These are phyloP conservation scores for Hypoxylon trugodes DNA, from an alignment of 495 filamentous ascomycete genomes.

Conservation along the genomic window DNA sequence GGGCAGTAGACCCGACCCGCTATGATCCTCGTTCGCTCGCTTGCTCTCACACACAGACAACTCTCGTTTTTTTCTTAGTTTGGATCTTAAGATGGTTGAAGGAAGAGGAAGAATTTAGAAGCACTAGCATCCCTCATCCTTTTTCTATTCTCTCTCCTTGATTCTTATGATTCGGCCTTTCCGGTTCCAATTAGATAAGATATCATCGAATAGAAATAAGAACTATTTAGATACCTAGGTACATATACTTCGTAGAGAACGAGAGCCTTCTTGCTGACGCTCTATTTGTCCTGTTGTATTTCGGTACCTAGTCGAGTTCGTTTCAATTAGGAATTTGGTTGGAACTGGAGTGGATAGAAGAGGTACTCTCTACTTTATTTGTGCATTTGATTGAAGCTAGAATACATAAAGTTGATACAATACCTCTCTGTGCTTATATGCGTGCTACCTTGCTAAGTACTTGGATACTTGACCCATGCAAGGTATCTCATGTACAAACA, in stretches of 20 bases:
- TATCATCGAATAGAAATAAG: no score
- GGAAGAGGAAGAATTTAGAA: background rate
- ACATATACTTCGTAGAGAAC: background rate
- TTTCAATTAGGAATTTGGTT: no score
- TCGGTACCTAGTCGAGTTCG: no score
- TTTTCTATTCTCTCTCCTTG: background rate
- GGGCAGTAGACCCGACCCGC: constrained; percentile 11
- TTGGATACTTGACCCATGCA: background rate
- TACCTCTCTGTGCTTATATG: no score
- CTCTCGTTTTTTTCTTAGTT: background rate
- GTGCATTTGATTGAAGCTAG: background rate
- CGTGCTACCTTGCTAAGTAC: no score
- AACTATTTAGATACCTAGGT: no score
- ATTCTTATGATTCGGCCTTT: constrained; percentile 19
- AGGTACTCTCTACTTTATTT: background rate
- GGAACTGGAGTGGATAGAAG: no score
- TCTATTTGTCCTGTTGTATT: constrained; percentile 34
- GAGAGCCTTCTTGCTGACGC: constrained; percentile 19
- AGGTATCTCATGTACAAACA: no score
- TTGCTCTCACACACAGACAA: background rate
- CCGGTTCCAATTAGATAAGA: constrained; percentile 1
- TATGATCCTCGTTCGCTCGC: background rate
- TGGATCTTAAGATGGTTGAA: background rate
- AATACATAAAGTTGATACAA: no score
- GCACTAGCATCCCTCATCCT: constrained; percentile 9